Evolutionary conservation across 2,329 filamentous ascomycete species (phyloP), one percentile per base, ranked within the genome.

Genomic region (Chrysoporthe cubensis): DNA sequence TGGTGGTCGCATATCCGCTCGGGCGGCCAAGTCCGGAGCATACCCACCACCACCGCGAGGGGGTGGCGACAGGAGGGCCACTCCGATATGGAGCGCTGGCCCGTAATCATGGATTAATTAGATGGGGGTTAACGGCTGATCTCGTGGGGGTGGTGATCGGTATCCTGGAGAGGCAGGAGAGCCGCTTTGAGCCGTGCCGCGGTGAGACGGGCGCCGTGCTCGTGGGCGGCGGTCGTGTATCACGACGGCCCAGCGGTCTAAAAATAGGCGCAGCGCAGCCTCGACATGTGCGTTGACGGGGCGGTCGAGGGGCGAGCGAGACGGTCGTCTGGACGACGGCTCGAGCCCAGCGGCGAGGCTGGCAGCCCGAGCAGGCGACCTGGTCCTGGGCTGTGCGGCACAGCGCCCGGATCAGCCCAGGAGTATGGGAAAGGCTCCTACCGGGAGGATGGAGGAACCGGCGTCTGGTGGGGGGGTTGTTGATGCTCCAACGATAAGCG

Each of bases 371-470:
- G 42, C 26, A 63, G 14, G 59, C 26, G 59, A 52, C 59, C 59
- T 50, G 40, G 34, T 26, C 21, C 18, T 58, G 65, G 58, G 50
- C 59, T 32, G 32, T 62, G 65, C 59, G 50, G 64, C 64, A 44
- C 64, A 62, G 64, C 40, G 6, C 50, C 14, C 26, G n/a, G 21
- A 52, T 32, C 50, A 8, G n/a, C n/a, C n/a, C 21, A 52, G 50
- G 9, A 21, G 4, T 7, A 21, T 18, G 18, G 21, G 26, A 34
- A 54, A 26, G 32, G n/a, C 4, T 26, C 11, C 26, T 54, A 9
- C 7, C 50, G 50, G 14, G n/a, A 54, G 16, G 13, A 54, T 16
- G 52, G 18, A 56, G 32, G 14, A 54, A 7, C 21, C 50, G 3
- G 50, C 5, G 11, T 54, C 21, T 21, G 48, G 21, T 50, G 48